Base-by-base conservation (phyloP, 1,284 basidiomycete species). In the Moesziomyces globuligerus region DNA sequence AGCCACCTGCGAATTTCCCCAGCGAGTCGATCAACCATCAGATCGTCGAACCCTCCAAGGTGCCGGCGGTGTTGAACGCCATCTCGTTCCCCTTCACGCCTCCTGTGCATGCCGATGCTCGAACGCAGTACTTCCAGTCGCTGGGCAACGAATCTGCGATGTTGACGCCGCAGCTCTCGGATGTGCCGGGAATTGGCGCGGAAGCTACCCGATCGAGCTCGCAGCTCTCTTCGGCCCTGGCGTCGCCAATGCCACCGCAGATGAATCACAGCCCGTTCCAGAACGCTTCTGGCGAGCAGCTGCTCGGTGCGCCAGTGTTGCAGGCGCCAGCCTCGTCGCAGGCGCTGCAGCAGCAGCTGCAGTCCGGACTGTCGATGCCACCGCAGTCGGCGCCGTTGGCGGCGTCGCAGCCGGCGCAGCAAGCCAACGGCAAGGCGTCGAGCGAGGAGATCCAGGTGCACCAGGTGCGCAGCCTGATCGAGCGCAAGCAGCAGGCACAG, bases 51-150 rank as follows among this genome's bases (percentile, higher is more conserved):
- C 78, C 78, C 1, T 60, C 74, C 23, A 77, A 70, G 49, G 76
- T 75, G 11, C 58, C 78, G 11, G 67, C 70, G 3, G 58, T 80
- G 25, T 50, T 80, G 11, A 65, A 66, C 29, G 73, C 75, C 9
- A 75, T 80, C 47, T 57, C 69, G 4, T 80, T 75, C 45, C 78
- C 78, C 10, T 80, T 76, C 41, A 80, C 78, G 26, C 78, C 78
- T 4, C 78, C 78, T 1, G 59, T 75, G 3, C 69, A 74, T 26
- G 53, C 72, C 26, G 70, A 72, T 28, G 47, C 61, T 32, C 59
- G 74, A 7, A 48, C 52, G 18, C 74, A 65, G 25, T 71, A 67
- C 60, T 70, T 70, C 29, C 60, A 70, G 32, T 50, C 50, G 34
- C 26, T 76, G 55, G 53, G 46, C 42, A 50, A 71, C 51, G 75